phyloP scores from a whole-genome alignment of 768 basidiomycete species.

The Polyporus arcularius region DNA sequence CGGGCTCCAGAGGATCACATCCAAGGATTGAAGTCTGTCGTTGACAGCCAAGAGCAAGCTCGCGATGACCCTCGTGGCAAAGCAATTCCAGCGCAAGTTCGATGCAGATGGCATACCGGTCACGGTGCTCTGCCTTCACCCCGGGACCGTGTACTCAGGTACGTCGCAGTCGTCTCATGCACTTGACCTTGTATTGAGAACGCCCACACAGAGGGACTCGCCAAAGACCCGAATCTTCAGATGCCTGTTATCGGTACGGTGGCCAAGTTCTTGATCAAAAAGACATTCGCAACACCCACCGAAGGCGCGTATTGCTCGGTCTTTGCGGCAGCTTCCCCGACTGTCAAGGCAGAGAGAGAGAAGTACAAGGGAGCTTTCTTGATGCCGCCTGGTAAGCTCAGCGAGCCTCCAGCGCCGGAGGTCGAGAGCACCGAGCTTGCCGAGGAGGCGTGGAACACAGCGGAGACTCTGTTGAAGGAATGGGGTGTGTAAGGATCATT shows the following conservation, averaged over 20 bases:
- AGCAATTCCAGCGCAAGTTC: constrained; percentile 50
- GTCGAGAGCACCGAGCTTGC: constrained; percentile 36
- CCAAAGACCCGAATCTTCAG: constrained; percentile 6
- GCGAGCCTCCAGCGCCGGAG: constrained; percentile 23
- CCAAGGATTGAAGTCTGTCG: background rate
- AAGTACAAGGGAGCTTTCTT: constrained; percentile 41
- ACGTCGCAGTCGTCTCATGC: background rate
- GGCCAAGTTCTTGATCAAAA: constrained; percentile 21
- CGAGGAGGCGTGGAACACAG: constrained; percentile 41
- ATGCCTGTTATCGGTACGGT: background rate
- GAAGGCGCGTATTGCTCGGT: constrained; percentile 38
- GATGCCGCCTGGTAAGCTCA: constrained; percentile 36
- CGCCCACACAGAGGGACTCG: constrained; percentile 13
- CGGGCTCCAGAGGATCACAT: background rate
- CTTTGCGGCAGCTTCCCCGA: constrained; percentile 42
- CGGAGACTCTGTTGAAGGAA: constrained; percentile 34
- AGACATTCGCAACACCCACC: constrained; percentile 32
- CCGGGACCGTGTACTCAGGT: constrained; percentile 43
- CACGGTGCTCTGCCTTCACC: constrained; percentile 43
- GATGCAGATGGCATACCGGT: constrained; percentile 38
- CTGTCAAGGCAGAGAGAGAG: constrained; percentile 33
- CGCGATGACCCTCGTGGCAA: constrained; percentile 50
- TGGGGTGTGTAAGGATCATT: constrained; percentile 20
- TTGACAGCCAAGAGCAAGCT: constrained; percentile 50
- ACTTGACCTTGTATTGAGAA: background rate